Conservation (phyloP, 1,284 basidiomycete genomes). For the Microbotryum lychnidis-dioicae region DNA sequence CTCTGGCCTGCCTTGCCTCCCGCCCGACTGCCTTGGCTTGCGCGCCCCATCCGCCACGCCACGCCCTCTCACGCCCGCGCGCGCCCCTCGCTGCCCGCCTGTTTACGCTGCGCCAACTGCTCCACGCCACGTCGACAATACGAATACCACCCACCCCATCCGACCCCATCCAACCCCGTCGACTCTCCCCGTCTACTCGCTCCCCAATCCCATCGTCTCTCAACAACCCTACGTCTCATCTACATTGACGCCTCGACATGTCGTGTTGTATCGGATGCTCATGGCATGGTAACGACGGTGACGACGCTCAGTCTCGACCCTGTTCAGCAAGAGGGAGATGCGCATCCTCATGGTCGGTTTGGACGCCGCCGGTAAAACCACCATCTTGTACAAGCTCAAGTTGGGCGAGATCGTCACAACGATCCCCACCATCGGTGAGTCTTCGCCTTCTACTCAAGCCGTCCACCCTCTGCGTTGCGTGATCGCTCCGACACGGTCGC, state of each 20-base stretch:
- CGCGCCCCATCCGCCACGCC: too few relatives aligned
- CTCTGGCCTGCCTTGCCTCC: background rate
- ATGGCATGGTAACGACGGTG: background rate
- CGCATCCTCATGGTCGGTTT: constrained; percentile 78
- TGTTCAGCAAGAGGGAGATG: constrained; percentile 99
- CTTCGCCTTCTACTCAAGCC: background rate
- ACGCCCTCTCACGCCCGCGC: too few relatives aligned
- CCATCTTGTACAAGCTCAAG: constrained; percentile 98
- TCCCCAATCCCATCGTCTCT: background rate
- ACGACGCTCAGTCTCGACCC: constrained; percentile 28
- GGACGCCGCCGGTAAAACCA: constrained; percentile 58
- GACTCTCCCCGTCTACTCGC: background rate
- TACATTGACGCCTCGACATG: background rate
- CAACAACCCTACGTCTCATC: background rate
- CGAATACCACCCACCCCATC: constrained; percentile 4
- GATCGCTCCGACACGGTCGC: background rate
- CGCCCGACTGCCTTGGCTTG: too few relatives aligned
- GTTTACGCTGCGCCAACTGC: too few relatives aligned
- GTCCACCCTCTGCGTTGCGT: too few relatives aligned
- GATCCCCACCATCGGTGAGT: constrained; percentile 92
- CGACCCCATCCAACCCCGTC: background rate
- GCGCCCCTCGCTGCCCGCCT: too few relatives aligned
- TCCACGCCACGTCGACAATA: background rate
- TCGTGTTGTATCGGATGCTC: too few relatives aligned
- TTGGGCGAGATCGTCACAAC: constrained; percentile 98